Base-by-base conservation (phyloP, 2,329 filamentous ascomycete genomes). In the Fusarium chlamydosporum region DNA sequence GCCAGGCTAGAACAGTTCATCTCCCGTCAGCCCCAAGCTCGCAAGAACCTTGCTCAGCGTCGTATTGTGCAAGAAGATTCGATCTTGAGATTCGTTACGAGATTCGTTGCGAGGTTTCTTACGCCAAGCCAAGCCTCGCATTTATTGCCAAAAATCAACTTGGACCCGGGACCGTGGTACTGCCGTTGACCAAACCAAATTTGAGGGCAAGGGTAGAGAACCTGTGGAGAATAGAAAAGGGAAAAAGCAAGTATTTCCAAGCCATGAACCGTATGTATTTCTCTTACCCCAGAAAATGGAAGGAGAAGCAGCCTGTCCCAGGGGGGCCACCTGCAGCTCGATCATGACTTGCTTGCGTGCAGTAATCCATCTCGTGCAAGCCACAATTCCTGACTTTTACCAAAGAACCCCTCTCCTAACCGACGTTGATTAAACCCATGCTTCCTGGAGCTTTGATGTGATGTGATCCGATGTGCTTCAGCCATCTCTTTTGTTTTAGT, bases 261-360 rank as follows among this genome's bases (percentile, higher is more conserved):
- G 41, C 46, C 46, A 40, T 35, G 37, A 65, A 65, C 48, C 50
- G 40, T 60, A 43, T 27, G 40, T 60, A 43, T 27, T 40, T 29
- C 34, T n/a, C 18, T 57, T 73, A 73, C 71, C 71, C 68, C 71
- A 73, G 71, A 62, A 70, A 73, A 68, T 67, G 45, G 48, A 45
- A 34, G 41, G 51, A 47, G 31, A 67, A 47, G 37, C 56, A 50
- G 31, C 27, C 56, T 27, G 34, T 50, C 38, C 50, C 58, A 57
- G 65, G 63, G 63, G 29, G 48, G 51, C 63, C 51, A 66, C 55
- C 42, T 31, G 42, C 46, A 68, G 65, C 60, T 61, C 27, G 59
- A 65, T 58, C 43, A 64, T 66, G 65, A 46, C 47, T 55, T 58
- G 46, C 60, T 56, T 67, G 47, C 59, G 37, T 61, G 46, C 47